Evolutionary conservation across 495 filamentous ascomycete genomes (phyloP).

Genomic region (Aspergillus avenaceus): DNA sequence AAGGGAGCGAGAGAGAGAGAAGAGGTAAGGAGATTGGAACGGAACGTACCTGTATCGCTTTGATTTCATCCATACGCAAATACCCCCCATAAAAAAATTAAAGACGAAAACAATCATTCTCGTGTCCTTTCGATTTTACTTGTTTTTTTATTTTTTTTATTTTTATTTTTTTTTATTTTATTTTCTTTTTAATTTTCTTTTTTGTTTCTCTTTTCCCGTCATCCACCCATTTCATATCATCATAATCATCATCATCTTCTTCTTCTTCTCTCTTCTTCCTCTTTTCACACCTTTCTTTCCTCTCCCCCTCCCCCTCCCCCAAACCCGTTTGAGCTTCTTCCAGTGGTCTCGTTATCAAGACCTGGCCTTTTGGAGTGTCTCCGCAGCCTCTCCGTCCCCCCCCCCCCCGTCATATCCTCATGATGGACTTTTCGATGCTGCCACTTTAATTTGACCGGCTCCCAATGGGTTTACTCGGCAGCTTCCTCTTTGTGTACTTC

Average conservation of each 20-base stretch:
- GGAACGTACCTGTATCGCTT: no score
- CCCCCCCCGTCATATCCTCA: constrained; percentile 2
- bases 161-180: background rate
- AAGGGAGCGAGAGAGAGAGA: no score
- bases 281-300: background rate
- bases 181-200: background rate
- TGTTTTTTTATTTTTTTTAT: background rate
- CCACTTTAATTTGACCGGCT: constrained; percentile 31
- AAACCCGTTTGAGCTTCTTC: no score
- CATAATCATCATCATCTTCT: background rate
- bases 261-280: background rate
- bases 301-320: background rate
- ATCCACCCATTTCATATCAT: background rate
- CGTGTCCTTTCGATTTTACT: background rate
- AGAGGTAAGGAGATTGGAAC: background rate
- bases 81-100: no score
- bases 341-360: background rate
- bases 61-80: background rate
- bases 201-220: background rate
- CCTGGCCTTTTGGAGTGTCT: background rate
- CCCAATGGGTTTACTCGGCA: constrained; percentile 64
- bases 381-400: background rate
- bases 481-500: constrained; percentile 72
- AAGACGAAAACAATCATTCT: no score
- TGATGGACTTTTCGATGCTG: constrained; percentile 32